phyloP scores from a whole-genome alignment of 495 filamentous ascomycete genomes.

The Tuber borchii region DNA sequence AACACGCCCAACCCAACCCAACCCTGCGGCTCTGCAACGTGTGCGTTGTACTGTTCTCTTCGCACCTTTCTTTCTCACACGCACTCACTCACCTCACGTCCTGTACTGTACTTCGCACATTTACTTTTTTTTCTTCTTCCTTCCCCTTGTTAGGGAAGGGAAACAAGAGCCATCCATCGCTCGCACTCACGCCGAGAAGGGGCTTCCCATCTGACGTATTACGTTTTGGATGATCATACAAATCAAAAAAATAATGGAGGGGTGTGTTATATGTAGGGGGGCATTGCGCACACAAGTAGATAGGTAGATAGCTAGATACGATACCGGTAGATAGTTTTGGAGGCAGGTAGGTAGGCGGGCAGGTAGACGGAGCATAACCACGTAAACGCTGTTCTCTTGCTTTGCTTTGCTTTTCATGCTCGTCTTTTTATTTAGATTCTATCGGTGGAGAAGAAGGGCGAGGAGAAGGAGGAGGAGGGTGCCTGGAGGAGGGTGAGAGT shows the following conservation, averaged over 20 bases:
- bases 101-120: constrained; percentile 13
- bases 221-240: not conserved
- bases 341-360: too few relatives aligned
- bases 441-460: not conserved
- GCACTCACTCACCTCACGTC: constrained; percentile 13
- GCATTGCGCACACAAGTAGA: not conserved
- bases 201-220: not conserved
- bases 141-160: not conserved
- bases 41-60: not conserved
- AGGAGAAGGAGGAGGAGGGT: not conserved
- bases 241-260: not conserved
- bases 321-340: too few relatives aligned
- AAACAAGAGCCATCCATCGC: not conserved
- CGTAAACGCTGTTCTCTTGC: not conserved
- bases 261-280: not conserved
- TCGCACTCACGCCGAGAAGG: not conserved
- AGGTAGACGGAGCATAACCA: not conserved
- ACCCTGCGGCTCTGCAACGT: not conserved
- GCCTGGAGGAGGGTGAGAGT: not conserved
- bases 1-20: constrained; percentile 47
- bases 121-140: not conserved
- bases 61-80: constrained; percentile 6
- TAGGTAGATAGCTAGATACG: not conserved
- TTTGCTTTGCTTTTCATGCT: not conserved
- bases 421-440: not conserved